Conservation (phyloP, 225 moss, liverwort and hornwort genomes). For the Straminergon stramineum region DNA sequence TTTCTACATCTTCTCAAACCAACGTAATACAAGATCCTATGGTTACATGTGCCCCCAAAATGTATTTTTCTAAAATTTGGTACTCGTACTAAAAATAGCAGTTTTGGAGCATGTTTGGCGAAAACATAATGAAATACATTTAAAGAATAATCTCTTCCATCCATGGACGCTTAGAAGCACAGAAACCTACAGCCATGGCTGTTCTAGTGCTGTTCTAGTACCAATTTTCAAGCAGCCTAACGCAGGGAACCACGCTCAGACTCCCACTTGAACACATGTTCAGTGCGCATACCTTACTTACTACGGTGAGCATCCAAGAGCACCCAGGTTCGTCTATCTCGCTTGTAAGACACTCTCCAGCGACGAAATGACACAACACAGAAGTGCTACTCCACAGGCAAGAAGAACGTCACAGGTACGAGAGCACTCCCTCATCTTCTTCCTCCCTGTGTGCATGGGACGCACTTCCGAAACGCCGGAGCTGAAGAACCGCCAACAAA, state of each 20-base stretch:
- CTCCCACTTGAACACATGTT: neutral
- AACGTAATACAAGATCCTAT: no score
- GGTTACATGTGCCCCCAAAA: no score
- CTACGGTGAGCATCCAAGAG: neutral
- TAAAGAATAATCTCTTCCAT: constrained; percentile 29
- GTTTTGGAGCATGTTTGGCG: no score
- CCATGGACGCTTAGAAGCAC: constrained; percentile 15
- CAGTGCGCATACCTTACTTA: neutral
- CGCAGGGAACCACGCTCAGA: neutral
- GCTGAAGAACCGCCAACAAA: neutral
- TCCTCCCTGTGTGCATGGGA: no score
- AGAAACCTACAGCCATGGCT: neutral
- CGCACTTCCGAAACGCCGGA: neutral
- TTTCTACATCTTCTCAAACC: no score
- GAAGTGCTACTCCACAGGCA: neutral
- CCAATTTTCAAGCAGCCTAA: neutral
- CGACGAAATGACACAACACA: neutral
- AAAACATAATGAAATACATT: no score
- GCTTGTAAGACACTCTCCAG: neutral
- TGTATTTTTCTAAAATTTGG: no score
- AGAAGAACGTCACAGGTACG: neutral
- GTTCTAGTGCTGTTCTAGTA: no score
- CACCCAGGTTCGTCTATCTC: neutral
- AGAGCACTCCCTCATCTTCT: neutral
- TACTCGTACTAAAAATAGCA: no score